Base-by-base conservation (phyloP, 2,329 filamentous ascomycete species). In the Fusarium pilosicola region DNA sequence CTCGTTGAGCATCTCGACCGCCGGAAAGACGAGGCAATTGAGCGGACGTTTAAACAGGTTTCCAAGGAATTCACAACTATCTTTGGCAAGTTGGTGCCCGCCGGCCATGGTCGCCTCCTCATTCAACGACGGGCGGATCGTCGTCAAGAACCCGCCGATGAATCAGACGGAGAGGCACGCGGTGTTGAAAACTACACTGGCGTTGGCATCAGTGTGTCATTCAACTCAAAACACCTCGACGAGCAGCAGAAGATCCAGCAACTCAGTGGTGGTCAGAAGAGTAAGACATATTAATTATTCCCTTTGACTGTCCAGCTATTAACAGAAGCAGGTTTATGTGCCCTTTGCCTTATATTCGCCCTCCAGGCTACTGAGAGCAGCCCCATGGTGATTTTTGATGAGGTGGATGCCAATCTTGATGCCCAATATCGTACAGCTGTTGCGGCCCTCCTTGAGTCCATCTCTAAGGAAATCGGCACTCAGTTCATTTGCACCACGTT, bases 401-500 rank as follows among this genome's bases (percentile, higher is more conserved):
- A 99, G 84, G 97, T 99, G 73, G 96, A 99, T 80, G 96, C 96
- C 82, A 99, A 99, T 81, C 89, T 99, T 30, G 96, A 99, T 81
- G 95, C 96, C 2, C 96, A 99, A 83, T 99, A 99, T 85, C 93
- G 96, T 70, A 98, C 96, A 3, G 96, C 96, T 2, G 96, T 99
- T 17, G 96, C 96, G 6, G 89, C 94, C 64, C 94, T 98, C 85
- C 88, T 99, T 28, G 88, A 96, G 79, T 92, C 91, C 62, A 95
- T 94, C 72, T 94, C 92, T 20, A 85, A 88, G 68, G 89, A 91
- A 74, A 88, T 88, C 20, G 87, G 88, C 70, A 91, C 88, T 57
- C 88, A 99, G 82, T 99, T 99, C 81, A 99, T 99, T 83, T 98
- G 96, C 88, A 99, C 96, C 8, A 99, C 96, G 6, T 99, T 99